Evolutionary conservation across 768 basidiomycete species (phyloP), one percentile per base, ranked within the genome.

Genomic region (Russula emetica): DNA sequence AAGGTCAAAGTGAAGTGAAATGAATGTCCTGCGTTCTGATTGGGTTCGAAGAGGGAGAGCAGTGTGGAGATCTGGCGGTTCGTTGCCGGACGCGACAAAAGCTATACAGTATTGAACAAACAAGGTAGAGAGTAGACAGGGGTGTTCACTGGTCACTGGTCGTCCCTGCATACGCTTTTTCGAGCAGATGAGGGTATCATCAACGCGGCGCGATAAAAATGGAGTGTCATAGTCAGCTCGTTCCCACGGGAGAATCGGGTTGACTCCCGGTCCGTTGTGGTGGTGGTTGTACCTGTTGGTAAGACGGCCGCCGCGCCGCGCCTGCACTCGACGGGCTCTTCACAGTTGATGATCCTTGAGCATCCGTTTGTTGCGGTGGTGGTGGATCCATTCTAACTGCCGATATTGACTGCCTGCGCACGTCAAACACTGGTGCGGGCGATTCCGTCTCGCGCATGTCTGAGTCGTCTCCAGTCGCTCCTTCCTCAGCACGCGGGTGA

Each of bases 371-470:
- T 28, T 54, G 63, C 34, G 55, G 55, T 20, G 45, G 63, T 1
- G 67, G 72, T 36, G 80, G 76, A 42, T 86, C 85, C 58, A 82
- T 70, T 45, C 84, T 79, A 42, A 74, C 75, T 14, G 80, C 78
- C 24, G 82, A 79, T 45, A 81, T 72, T 0, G 84, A 83, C 30
- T 79, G 74, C 18, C 83, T 77, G 52, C 82, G 74, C 20, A 80
- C 70, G 58, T 85, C 82, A 62, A 80, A 79, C 13, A 42, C 52
- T 7, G 83, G 78, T 20, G 78, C 80, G 2, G 80, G 80, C 18
- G 83, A 82, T 42, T 75, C 77, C 49, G 72, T 72, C 55, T 81
- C 79, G 28, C 57, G 63, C 53, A 55, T 34, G 30, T 60, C 63
- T 3, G 45, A 50, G 7, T 60, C 58, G 38, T 64, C 63, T 9